phyloP scores from a whole-genome alignment of 176 grass and related monocot genomes.

The Miscanthus lutarioriparius region DNA sequence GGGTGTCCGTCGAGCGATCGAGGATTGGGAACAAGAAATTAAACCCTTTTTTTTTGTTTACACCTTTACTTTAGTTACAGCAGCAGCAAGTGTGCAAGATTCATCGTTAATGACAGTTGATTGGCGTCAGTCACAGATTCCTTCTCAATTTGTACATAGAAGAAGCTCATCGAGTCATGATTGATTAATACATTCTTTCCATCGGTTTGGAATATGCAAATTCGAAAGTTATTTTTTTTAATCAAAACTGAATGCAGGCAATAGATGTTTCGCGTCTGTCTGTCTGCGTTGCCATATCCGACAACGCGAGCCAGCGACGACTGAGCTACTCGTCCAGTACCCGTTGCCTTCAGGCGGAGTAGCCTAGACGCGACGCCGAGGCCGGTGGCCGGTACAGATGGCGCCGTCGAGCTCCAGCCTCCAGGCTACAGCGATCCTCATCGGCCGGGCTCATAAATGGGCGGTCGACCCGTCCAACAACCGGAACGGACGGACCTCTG shows the following conservation, averaged over 20 bases:
- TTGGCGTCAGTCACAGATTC: neutral
- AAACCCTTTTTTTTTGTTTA: neutral
- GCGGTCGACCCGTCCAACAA: neutral
- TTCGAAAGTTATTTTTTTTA: neutral
- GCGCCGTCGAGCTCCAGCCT: neutral
- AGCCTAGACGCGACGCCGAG: neutral
- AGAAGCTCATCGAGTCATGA: neutral
- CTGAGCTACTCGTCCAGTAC: neutral
- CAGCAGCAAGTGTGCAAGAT: constrained; percentile 26
- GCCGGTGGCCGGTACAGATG: neutral
- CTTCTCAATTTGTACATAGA: constrained; percentile 30
- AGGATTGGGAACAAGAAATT: neutral
- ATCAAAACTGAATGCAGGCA: neutral
- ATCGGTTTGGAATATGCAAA: neutral
- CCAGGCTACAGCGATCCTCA: neutral
- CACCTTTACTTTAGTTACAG: neutral
- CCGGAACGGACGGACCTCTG: neutral
- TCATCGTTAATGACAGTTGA: neutral
- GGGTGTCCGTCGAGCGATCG: no score
- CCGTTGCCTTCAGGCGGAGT: constrained; percentile 3
- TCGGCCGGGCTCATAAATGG: constrained; percentile 20
- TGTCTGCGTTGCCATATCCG: neutral
- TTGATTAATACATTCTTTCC: constrained; percentile 23
- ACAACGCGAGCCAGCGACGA: neutral
- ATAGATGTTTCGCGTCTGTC: neutral